Conservation (phyloP, 176 grass and related monocot genomes). For the Oryza meyeriana region DNA sequence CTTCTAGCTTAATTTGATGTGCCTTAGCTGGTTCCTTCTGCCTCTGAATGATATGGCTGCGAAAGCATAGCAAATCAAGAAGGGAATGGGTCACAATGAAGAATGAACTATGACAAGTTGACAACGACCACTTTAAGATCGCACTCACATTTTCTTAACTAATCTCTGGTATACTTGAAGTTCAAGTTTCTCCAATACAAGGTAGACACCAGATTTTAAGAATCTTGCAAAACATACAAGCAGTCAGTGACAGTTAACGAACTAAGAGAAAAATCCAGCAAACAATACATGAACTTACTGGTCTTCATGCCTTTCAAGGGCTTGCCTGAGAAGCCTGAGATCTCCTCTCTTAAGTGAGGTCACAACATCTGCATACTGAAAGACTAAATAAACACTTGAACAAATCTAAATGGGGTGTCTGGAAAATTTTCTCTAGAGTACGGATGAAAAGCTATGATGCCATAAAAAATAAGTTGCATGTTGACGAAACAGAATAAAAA, state of each 20-base stretch:
- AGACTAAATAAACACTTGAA: constrained; percentile 48
- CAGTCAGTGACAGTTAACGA: not conserved
- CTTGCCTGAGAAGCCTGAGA: constrained; percentile 79
- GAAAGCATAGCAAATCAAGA: constrained; percentile 1
- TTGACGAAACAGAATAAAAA: not conserved
- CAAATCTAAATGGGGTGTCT: constrained; percentile 17
- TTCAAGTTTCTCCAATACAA: constrained; percentile 96
- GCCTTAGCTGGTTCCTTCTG: constrained; percentile 82
- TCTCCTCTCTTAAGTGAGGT: constrained; percentile 79
- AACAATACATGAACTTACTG: constrained; percentile 45
- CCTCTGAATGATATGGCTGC: constrained; percentile 74
- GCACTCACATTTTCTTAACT: constrained; percentile 96
- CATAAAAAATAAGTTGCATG: not conserved
- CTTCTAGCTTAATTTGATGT: constrained; percentile 87
- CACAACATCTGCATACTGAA: constrained; percentile 86
- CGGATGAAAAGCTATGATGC: not conserved
- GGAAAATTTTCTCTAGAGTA: not conserved
- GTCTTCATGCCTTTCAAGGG: constrained; percentile 79
- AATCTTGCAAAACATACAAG: constrained; percentile 57
- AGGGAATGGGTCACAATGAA: not conserved
- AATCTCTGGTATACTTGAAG: constrained; percentile 91
- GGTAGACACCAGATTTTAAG: constrained; percentile 90
- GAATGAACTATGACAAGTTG: not conserved
- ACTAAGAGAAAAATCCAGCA: not conserved
- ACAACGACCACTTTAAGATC: not conserved